phyloP scores from a whole-genome alignment of 2,329 filamentous ascomycete genomes.

The Ceratocystis cacaofunesta region DNA sequence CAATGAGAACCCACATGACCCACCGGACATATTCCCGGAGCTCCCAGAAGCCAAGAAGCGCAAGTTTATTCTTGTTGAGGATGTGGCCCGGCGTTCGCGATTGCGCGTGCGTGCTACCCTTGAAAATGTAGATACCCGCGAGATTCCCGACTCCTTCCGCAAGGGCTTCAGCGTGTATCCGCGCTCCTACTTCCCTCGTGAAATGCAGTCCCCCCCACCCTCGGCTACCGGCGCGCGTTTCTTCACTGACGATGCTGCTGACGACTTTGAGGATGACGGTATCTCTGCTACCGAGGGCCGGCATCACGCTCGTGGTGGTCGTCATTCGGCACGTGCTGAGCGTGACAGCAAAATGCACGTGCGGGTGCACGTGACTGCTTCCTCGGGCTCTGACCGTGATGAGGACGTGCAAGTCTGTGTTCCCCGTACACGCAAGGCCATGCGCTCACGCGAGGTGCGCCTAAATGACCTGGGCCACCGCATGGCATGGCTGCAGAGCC shows the following conservation, averaged over 20 bases:
- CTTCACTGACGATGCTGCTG: constrained; percentile 52
- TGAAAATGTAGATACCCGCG: constrained; percentile 85
- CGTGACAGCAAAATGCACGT: constrained; percentile 31
- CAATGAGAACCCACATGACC: constrained; percentile 38
- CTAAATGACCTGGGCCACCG: constrained; percentile 87
- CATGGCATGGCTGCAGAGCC: constrained; percentile 92
- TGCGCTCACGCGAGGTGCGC: constrained; percentile 68
- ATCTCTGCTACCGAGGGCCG: constrained; percentile 29
- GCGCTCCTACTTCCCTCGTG: constrained; percentile 77
- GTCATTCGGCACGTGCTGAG: constrained; percentile 26
- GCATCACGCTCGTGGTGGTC: constrained; percentile 27
- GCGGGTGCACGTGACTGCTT: constrained; percentile 54
- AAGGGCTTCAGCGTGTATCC: constrained; percentile 82
- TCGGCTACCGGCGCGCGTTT: constrained; percentile 61
- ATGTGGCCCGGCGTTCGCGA: constrained; percentile 63
- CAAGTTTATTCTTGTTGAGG: constrained; percentile 93
- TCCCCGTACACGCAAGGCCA: constrained; percentile 54
- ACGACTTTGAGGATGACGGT: constrained; percentile 37
- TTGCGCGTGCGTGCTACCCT: constrained; percentile 83
- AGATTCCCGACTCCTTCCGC: constrained; percentile 91
- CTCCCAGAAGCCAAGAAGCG: constrained; percentile 80
- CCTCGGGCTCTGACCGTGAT: too few relatives aligned
- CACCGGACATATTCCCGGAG: constrained; percentile 67
- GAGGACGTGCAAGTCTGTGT: constrained; percentile 58
- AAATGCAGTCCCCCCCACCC: constrained; percentile 77